These are phyloP conservation scores for Linum tenue DNA, from an alignment of 345 rosid genomes.

Conservation along the genomic window DNA sequence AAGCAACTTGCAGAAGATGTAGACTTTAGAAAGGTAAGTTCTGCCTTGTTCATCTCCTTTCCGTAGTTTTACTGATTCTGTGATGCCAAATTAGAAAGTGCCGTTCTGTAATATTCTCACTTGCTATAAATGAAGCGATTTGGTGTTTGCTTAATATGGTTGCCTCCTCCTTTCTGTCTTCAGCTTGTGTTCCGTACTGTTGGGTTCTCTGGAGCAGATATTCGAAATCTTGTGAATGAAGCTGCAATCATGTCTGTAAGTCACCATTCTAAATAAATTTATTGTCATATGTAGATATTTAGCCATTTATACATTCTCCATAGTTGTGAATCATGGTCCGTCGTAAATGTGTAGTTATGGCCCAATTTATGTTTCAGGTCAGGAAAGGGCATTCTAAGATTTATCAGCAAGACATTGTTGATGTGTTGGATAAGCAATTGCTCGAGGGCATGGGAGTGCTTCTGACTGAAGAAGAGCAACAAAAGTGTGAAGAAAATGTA, in stretches of 20 bases:
- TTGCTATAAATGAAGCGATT: neutral
- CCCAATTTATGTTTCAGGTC: conserved; percentile 39
- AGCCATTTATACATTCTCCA: too few relatives aligned
- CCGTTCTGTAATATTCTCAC: neutral
- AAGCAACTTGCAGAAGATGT: conserved; percentile 81
- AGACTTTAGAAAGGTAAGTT: conserved; percentile 60
- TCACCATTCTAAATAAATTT: conserved; percentile 4
- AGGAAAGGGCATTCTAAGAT: conserved; percentile 78
- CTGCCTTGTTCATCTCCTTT: neutral
- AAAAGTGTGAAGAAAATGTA: conserved; percentile 81
- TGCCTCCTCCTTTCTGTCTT: conserved; percentile 7
- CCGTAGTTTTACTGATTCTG: neutral
- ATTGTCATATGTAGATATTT: neutral
- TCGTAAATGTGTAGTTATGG: neutral
- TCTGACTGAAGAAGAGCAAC: conserved; percentile 93
- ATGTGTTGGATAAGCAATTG: conserved; percentile 88
- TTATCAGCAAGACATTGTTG: conserved; percentile 77
- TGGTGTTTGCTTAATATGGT: neutral
- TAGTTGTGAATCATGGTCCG: too few relatives aligned
- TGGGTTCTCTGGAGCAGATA: conserved; percentile 97
- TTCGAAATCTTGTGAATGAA: conserved; percentile 90
- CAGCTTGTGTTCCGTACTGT: conserved; percentile 94
- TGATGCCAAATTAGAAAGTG: neutral
- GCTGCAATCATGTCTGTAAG: conserved; percentile 97
- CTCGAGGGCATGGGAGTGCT: conserved; percentile 99